Base-by-base conservation (phyloP, 1,284 basidiomycete genomes). In the Cutaneotrichosporon sp. region DNA sequence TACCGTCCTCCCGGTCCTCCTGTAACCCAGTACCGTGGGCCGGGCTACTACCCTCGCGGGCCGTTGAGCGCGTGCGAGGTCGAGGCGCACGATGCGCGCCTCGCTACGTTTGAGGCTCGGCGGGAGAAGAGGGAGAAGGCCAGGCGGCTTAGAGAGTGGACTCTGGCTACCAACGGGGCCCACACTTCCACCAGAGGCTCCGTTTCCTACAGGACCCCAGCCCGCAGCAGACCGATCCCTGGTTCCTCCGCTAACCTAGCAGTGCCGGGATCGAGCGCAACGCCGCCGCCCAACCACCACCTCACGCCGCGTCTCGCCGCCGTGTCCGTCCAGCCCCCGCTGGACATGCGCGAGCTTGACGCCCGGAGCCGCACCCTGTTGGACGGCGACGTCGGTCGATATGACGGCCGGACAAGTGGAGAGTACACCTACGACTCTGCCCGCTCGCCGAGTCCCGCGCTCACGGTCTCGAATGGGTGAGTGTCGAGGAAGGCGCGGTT, bases 391-490 rank as follows among this genome's bases (percentile, higher is more conserved):
- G 45, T 33, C 18, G 52, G 34, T 18, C 24, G 29, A n/a, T 43
- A 34, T 2, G 38, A 36, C 53, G 38, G 52, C 38, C 54, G 58
- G 31, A 18, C 38, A 42, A 8, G 38, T 18, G 16, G 38, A 9
- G 38, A 42, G 18, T 18, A 18, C 38, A 6, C 16, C 38, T 1
- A 7, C 9, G 38, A 42, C 3, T 16, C 16, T n/a, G 18, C 16
- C 9, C 59, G 66, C 18, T 62, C 60, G 5, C 66, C 66, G 13
- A 62, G 60, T 36, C 66, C 66, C 1, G 66, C 66, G 8, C 56
- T 67, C 27, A 67, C 66, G 2, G 66, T 67, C 13, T 67, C 66
- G 1, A 67, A 67, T 22, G 66, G 66, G 66, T 67, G 29, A 24
- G 66, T 67, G 13, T n/a, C 18, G 38, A 47, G 47, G 47, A 25